Conservation (phyloP, 1,284 basidiomycete species). For the Melanopsichium pennsylvanicum region DNA sequence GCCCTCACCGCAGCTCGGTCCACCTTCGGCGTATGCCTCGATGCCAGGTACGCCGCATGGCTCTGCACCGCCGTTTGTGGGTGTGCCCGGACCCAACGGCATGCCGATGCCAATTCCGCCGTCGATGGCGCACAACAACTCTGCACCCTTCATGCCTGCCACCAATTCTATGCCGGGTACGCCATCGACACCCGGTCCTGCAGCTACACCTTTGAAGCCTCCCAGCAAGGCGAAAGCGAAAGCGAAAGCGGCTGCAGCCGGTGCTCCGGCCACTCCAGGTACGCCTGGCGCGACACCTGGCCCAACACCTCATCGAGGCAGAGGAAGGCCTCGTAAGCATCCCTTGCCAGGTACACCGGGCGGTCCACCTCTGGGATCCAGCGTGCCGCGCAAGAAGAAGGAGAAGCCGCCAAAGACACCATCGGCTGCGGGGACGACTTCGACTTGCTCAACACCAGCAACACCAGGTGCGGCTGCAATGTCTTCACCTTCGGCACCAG, state of each 20-base stretch:
- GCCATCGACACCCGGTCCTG: constrained; percentile 22
- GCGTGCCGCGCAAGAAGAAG: constrained; percentile 36
- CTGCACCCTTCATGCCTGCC: constrained; percentile 10
- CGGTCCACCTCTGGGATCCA: constrained; percentile 21
- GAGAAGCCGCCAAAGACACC: constrained; percentile 30
- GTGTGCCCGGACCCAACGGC: constrained; percentile 2
- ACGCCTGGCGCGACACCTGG: constrained; percentile 29
- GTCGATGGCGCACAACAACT: constrained; percentile 7
- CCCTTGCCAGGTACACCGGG: constrained; percentile 40
- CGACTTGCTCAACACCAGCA: constrained; percentile 8
- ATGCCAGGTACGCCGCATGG: constrained; percentile 13
- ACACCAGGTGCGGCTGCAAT: neutral
- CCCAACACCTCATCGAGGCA: constrained; percentile 35
- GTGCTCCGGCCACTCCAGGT: constrained; percentile 13
- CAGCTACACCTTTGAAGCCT: constrained; percentile 20
- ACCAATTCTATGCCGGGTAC: constrained; percentile 10
- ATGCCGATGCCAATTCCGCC: constrained; percentile 19
- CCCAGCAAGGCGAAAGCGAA: constrained; percentile 27
- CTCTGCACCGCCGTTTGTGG: constrained; percentile 6
- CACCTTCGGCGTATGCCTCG: constrained; percentile 8
- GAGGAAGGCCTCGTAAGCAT: constrained; percentile 47
- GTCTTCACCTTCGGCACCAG: neutral
- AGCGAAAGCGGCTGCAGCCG: constrained; percentile 13
- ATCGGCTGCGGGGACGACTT: neutral
- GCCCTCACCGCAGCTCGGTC: constrained; percentile 10